Percentiles rank a stretch among this genome's conserved stretches.
Conservation (phyloP, 2,329 filamentous ascomycete species). For the Xylariaceae sp. region DNA sequence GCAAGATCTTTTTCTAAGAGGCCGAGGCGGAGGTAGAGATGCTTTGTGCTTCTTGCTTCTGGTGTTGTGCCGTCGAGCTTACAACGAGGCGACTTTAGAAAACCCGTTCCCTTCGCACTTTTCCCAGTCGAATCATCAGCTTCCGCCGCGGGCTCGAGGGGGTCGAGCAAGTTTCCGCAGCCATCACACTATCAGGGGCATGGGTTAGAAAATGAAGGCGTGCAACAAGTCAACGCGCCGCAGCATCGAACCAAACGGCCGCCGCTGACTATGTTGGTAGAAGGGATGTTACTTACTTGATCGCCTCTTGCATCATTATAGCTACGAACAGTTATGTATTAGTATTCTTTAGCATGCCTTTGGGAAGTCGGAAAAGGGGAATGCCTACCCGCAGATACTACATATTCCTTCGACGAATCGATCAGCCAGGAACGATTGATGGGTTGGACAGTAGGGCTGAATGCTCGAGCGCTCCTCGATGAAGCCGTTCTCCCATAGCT, state of each 20-base stretch:
- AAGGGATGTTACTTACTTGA: slow-evolving; percentile 8
- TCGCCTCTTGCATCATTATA: slow-evolving; percentile 50
- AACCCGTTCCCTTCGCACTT: slow-evolving; percentile 39
- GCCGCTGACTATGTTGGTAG: neutral
- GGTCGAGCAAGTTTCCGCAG: slow-evolving; percentile 68
- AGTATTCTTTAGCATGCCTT: neutral
- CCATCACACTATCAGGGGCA: slow-evolving; percentile 52
- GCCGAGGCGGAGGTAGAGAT: slow-evolving; percentile 84
- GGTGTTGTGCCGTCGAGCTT: slow-evolving; percentile 85
- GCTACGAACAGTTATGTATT: neutral
- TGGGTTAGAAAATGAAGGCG: neutral
- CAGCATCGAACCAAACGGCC: neutral
- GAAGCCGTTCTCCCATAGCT: slow-evolving; percentile 83
- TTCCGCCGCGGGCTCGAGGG: slow-evolving; percentile 52
- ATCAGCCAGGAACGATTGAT: slow-evolving; percentile 75
- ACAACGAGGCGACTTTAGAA: slow-evolving; percentile 50
- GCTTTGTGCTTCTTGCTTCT: slow-evolving; percentile 76
- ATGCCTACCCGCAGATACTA: slow-evolving; percentile 58
- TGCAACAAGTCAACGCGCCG: neutral
- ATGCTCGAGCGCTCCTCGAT: slow-evolving; percentile 81
- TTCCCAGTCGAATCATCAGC: slow-evolving; percentile 29
- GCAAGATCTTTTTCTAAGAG: slow-evolving; percentile 73
- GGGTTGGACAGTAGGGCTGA: slow-evolving; percentile 84
- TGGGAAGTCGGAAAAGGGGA: neutral
- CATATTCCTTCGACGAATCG: slow-evolving; percentile 49